Percentiles rank a stretch among this genome's conserved stretches.
Conservation (phyloP, 371 early-diverging fungal species). For the Circinella umbellata region DNA sequence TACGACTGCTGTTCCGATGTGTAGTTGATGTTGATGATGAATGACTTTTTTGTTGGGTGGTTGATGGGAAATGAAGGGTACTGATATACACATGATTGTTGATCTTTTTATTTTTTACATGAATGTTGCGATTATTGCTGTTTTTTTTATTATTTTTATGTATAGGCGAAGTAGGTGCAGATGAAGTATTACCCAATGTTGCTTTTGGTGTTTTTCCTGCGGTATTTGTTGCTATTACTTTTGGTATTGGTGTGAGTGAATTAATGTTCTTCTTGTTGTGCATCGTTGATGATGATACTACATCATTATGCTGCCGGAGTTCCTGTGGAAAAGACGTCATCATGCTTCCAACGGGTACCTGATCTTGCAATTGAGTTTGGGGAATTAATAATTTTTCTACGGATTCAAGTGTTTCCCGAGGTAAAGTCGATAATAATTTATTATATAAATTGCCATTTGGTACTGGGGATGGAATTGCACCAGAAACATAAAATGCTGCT, state of each 20-base stretch:
- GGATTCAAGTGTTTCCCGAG: slow-evolving; percentile 37
- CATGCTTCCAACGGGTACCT: not conserved
- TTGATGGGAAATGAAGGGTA: slow-evolving; percentile 4
- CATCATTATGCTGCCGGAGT: too few species aligned
- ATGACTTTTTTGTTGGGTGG: not conserved
- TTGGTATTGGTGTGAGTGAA: too few species aligned
- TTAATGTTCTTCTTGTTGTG: too few species aligned
- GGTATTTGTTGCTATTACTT: not conserved
- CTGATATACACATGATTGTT: slow-evolving; percentile 4
- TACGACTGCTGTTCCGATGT: not conserved
- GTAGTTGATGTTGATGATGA: not conserved
- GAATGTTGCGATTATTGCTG: not conserved
- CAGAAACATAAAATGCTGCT: slow-evolving; percentile 1
- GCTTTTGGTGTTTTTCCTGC: not conserved
- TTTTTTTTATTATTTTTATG: not conserved
- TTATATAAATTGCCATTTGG: slow-evolving; percentile 36
- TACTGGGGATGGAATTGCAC: slow-evolving; percentile 6
- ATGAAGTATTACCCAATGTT: not conserved
- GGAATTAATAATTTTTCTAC: slow-evolving; percentile 38
- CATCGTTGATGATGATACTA: too few species aligned
- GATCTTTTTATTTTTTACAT: slow-evolving; percentile 1
- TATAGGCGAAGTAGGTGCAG: slow-evolving; percentile 1
- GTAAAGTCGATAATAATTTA: slow-evolving; percentile 36
- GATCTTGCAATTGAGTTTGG: slow-evolving; percentile 9
- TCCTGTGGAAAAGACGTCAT: slow-evolving; percentile 6